phyloP scores from a whole-genome alignment of 2,329 filamentous ascomycete genomes.

The Colletotrichum abscissum region DNA sequence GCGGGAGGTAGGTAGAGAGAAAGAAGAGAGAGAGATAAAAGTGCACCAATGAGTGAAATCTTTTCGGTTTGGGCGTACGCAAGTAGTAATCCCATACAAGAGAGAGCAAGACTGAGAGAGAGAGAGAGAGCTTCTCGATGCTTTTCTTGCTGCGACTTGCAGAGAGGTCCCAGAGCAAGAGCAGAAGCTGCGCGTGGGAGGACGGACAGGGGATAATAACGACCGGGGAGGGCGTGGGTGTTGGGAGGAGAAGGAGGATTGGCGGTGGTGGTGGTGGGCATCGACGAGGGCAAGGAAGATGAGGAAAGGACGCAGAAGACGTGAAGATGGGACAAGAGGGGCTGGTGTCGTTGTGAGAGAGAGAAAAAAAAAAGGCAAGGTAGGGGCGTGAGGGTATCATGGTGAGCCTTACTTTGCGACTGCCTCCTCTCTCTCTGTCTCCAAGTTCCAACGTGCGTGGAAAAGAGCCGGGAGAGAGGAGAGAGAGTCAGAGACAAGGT shows the following conservation, averaged over 20 bases:
- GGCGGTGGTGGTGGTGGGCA: background rate
- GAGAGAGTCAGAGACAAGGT: background rate
- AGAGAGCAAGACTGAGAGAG: background rate
- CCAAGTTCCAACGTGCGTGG: background rate
- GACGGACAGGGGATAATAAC: constrained; percentile 34
- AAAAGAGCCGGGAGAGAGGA: no score
- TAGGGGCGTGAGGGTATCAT: constrained; percentile 17
- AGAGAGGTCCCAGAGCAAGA: constrained; percentile 23
- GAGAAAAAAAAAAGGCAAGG: background rate
- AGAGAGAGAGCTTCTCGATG: constrained; percentile 29
- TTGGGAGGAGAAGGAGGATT: constrained; percentile 15
- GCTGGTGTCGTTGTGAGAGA: constrained; percentile 8
- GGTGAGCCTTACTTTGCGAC: constrained; percentile 4
- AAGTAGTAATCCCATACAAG: background rate
- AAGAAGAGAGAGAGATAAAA: background rate
- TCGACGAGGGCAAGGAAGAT: constrained; percentile 7
- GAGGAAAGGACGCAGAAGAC: constrained; percentile 6
- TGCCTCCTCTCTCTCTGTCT: no score
- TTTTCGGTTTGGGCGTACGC: background rate
- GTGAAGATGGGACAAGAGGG: constrained; percentile 24
- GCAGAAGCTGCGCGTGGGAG: constrained; percentile 7
- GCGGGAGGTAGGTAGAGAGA: background rate
- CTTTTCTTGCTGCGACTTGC: constrained; percentile 34
- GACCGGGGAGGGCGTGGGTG: constrained; percentile 29
- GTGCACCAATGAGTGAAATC: background rate